Evolutionary conservation across 768 basidiomycete genomes (phyloP).

Genomic region (Exidia glandulosa): DNA sequence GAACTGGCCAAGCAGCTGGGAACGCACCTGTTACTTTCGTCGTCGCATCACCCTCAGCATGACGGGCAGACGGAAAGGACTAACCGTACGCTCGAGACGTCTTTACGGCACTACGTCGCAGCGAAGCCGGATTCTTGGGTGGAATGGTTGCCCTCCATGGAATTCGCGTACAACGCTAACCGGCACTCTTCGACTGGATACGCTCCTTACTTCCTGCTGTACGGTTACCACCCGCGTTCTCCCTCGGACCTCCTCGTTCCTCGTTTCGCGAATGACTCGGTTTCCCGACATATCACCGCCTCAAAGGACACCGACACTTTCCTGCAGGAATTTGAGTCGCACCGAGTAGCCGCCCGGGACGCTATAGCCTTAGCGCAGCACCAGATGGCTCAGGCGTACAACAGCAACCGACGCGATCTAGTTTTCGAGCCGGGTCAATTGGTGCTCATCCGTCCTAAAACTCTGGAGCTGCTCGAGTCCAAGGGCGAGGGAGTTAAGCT

Average conservation of each 20-base stretch:
- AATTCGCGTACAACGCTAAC: constrained; percentile 22
- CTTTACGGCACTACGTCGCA: constrained; percentile 19
- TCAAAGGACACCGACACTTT: neutral
- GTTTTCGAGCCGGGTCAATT: constrained; percentile 21
- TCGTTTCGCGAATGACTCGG: neutral
- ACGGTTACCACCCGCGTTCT: constrained; percentile 15
- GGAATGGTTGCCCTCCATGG: constrained; percentile 11
- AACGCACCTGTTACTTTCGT: constrained; percentile 1
- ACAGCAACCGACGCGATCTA: constrained; percentile 2
- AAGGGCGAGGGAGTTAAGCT: constrained; percentile 20
- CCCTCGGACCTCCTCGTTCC: constrained; percentile 1
- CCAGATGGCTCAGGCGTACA: constrained; percentile 8
- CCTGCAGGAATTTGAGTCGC: neutral
- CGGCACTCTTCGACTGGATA: constrained; percentile 18
- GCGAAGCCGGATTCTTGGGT: constrained; percentile 17
- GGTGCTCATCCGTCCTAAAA: constrained; percentile 19
- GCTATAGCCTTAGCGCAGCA: constrained; percentile 5
- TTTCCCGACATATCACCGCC: neutral
- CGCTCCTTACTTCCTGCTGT: constrained; percentile 18
- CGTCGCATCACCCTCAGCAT: constrained; percentile 13
- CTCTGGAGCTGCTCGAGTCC: constrained; percentile 11
- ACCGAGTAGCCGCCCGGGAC: constrained; percentile 5
- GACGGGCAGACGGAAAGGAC: constrained; percentile 28
- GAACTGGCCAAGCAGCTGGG: neutral
- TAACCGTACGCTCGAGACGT: constrained; percentile 23